Evolutionary conservation across 2,329 filamentous ascomycete genomes (phyloP), one percentile per base, ranked within the genome.

Genomic region (Nothophoma quercina): DNA sequence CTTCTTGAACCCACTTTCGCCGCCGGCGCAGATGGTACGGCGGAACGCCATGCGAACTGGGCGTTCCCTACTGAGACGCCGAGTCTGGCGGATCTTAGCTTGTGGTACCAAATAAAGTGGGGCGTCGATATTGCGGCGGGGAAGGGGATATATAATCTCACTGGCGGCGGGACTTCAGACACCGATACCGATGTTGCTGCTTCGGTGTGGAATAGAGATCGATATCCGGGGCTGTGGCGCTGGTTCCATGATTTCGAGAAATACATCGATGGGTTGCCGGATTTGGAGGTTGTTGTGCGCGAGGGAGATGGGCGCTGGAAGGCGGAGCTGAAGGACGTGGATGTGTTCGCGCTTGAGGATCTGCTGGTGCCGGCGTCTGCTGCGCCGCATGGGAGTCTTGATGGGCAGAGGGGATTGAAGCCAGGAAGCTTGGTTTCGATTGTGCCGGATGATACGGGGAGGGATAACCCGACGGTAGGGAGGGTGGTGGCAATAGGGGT

Each of bases 61-160:
- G 56, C 71, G 1, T 68, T 76, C 28, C 70, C 71, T 0, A 75
- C 75, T 0, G 21, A 43, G 2, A 58, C 58, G 6, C 76, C 76
- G 0, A 67, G 61, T 1, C 51, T 76, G 1, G 75, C 72, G 7
- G 74, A 77, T 56, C 49, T 77, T 1, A 65, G 68, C 7, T 10
- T 77, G 10, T 77, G 66, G 38, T 76, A 77, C 33, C 72, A 78
- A 40, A 51, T 77, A 0, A 45, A 64, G 1, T 78, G 76, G 76
- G 76, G 70, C 6, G 58, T 63, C 1, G 73, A 76, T 13, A 76
- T 78, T 19, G 68, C 73, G 1, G 58, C 58, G 5, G 75, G 75
- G 0, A 61, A 64, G 10, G 66, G 71, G 0, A 65, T 74, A 18
- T 59, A 68, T 7, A 69, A 76, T 49, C 55, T 78, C 1, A 76